Conservation (phyloP, 2,329 filamentous ascomycete genomes). For the Neonectria hederae region DNA sequence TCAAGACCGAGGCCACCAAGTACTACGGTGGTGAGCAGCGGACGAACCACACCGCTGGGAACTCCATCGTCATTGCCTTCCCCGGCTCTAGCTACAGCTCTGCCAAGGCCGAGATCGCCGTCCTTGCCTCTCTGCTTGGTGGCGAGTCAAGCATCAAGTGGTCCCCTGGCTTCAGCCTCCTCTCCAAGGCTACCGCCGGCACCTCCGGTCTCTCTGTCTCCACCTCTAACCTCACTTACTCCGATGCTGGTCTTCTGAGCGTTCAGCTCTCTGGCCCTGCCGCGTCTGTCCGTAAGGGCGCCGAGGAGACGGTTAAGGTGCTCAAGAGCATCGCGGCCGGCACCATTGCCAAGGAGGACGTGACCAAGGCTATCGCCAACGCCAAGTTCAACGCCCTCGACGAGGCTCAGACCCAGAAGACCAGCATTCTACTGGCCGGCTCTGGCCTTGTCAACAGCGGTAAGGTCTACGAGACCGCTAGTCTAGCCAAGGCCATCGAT, state of each 20-base stretch:
- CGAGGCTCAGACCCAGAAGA: slow-evolving; percentile 78
- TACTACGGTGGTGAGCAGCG: slow-evolving; percentile 98
- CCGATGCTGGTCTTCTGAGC: slow-evolving; percentile 89
- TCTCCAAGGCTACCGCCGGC: slow-evolving; percentile 79
- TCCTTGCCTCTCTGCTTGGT: slow-evolving; percentile 89
- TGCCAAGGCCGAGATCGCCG: slow-evolving; percentile 89
- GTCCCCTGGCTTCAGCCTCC: slow-evolving; percentile 89
- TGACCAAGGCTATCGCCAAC: slow-evolving; percentile 89
- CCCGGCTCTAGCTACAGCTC: slow-evolving; percentile 82
- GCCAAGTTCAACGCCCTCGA: slow-evolving; percentile 94
- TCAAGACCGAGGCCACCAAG: slow-evolving; percentile 74
- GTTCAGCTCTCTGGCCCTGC: slow-evolving; percentile 83
- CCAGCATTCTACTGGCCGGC: slow-evolving; percentile 84
- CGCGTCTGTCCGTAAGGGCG: slow-evolving; percentile 75
- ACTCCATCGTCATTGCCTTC: slow-evolving; percentile 91
- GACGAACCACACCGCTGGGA: slow-evolving; percentile 78
- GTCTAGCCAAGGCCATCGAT: slow-evolving; percentile 81
- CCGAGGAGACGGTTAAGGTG: slow-evolving; percentile 79
- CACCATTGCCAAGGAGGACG: slow-evolving; percentile 80
- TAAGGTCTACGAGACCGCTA: slow-evolving; percentile 84
- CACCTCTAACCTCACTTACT: slow-evolving; percentile 86
- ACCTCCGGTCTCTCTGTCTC: slow-evolving; percentile 73
- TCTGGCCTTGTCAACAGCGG: slow-evolving; percentile 82
- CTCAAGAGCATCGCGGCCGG: slow-evolving; percentile 84
- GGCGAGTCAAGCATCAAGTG: slow-evolving; percentile 95